Evolutionary conservation across 1,284 basidiomycete genomes (phyloP), one percentile per base, ranked within the genome.

Genomic region (Peniophora sp.): DNA sequence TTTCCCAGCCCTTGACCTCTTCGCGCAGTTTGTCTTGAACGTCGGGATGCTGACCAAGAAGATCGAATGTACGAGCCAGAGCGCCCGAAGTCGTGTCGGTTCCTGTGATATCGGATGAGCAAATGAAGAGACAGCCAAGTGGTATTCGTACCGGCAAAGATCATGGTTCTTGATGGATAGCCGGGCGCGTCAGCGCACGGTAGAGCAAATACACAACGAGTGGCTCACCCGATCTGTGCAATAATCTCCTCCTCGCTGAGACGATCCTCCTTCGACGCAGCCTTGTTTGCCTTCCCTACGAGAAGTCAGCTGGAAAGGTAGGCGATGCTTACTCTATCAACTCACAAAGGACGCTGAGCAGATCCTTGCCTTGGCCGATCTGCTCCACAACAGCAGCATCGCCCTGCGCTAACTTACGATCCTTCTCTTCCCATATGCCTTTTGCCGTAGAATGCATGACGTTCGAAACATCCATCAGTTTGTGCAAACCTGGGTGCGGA

Each of bases 181-280:
- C 9, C 39, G 20, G 39, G 8, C 16, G 8, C 16, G 6, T n/a
- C 20, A 41, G 39, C n/a, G 8, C 16, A 22, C 16, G 39, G n/a
- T n/a, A 41, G 39, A 41, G 9, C 8, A n/a, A 41, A n/a, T 9
- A 17, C 39, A 22, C 39, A n/a, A 16, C 9, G n/a, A 22, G 16
- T 9, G 2, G 39, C 20, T 27, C 19, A 59, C 58, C 41, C 25
- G 25, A 58, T 53, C 45, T 61, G 59, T 2, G 51, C 59, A 17
- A 59, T 35, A 3, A 61, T 16, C 24, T 59, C 58, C 3, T 50
- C 49, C 6, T 59, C 59, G 8, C 50, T 35, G 2, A 61, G 45
- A 24, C 48, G 36, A 35, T 59, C 56, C 45, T 52, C 53, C 10
- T 50, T 51, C 12, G 35, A 24, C 22, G 54, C 56, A 11, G 39